Conservation (phyloP, 352 stramenopile genomes). For the Globisporangium splendens region DNA sequence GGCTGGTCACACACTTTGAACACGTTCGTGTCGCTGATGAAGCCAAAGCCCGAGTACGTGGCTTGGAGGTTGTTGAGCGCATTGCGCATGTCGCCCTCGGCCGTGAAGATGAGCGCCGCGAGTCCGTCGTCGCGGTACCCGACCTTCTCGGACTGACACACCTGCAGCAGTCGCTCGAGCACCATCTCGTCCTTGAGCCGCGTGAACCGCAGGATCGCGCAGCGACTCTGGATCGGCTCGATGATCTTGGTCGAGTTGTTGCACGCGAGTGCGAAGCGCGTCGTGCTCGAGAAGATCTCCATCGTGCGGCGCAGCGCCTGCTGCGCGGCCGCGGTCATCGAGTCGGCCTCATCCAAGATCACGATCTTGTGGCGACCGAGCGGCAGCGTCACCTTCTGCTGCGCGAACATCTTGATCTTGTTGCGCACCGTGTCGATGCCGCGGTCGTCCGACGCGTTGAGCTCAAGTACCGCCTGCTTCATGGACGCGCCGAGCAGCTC, state of each 20-base stretch:
- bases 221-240: conserved; percentile 98
- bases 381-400: conserved; percentile 96
- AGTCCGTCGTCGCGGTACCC: conserved; percentile 90
- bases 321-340: conserved; percentile 97
- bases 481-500: conserved; percentile 81
- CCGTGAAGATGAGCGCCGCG: conserved; percentile 98
- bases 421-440: conserved; percentile 90
- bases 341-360: conserved; percentile 99
- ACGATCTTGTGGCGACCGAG: conserved; percentile 96
- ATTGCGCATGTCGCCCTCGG: conserved; percentile 99
- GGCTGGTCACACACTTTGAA: conserved; percentile 96
- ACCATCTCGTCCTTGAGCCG: conserved; percentile 95
- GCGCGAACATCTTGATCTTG: conserved; percentile 99
- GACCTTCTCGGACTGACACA: conserved; percentile 92
- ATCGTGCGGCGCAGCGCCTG: conserved; percentile 97
- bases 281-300: conserved; percentile 98
- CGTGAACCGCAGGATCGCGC: conserved; percentile 97
- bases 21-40: conserved; percentile 95
- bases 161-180: conserved; percentile 89
- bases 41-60: conserved; percentile 93
- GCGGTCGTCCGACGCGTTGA: conserved; percentile 98
- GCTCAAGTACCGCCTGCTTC: conserved; percentile 94
- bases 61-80: conserved; percentile 98
- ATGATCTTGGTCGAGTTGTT: conserved; percentile 99
- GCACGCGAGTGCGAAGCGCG: conserved; percentile 97